Conservation (phyloP, 306 rosid species). For the Canavalia ensiformis region DNA sequence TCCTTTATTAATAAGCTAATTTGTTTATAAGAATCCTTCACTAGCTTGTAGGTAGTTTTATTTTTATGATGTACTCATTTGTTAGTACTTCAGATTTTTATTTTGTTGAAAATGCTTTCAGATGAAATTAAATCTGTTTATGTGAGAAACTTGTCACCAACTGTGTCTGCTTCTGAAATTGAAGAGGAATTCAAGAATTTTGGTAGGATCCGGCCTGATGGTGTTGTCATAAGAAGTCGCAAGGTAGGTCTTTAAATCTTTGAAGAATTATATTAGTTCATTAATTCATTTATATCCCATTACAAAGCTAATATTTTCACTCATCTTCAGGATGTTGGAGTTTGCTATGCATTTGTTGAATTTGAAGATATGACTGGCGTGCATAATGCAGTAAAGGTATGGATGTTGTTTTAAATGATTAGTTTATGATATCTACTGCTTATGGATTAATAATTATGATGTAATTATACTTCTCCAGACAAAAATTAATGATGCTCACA, state of each 20-base stretch:
- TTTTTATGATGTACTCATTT: neutral
- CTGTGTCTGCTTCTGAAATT: constrained; percentile 73
- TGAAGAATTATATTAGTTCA: constrained; percentile 7
- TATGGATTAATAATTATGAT: neutral
- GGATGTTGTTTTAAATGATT: constrained; percentile 8
- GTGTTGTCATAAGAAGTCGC: constrained; percentile 83
- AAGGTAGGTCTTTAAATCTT: constrained; percentile 58
- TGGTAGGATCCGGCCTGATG: constrained; percentile 71
- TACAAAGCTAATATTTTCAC: constrained; percentile 29
- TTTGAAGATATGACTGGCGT: constrained; percentile 78
- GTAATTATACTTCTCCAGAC: neutral
- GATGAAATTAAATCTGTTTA: constrained; percentile 84
- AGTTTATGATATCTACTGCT: constrained; percentile 19
- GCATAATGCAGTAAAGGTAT: constrained; percentile 84
- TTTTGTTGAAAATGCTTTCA: constrained; percentile 44
- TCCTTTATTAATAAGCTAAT: neutral
- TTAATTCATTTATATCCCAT: neutral
- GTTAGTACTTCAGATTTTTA: neutral
- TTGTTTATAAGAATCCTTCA: constrained; percentile 8
- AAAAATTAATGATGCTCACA: neutral
- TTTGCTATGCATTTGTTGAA: constrained; percentile 88
- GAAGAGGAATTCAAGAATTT: constrained; percentile 79
- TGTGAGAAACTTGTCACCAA: constrained; percentile 78
- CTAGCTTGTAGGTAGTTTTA: neutral
- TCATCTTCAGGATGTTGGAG: constrained; percentile 81